Conservation (phyloP, 495 filamentous ascomycete genomes). For the Aspergillus taichungensis region DNA sequence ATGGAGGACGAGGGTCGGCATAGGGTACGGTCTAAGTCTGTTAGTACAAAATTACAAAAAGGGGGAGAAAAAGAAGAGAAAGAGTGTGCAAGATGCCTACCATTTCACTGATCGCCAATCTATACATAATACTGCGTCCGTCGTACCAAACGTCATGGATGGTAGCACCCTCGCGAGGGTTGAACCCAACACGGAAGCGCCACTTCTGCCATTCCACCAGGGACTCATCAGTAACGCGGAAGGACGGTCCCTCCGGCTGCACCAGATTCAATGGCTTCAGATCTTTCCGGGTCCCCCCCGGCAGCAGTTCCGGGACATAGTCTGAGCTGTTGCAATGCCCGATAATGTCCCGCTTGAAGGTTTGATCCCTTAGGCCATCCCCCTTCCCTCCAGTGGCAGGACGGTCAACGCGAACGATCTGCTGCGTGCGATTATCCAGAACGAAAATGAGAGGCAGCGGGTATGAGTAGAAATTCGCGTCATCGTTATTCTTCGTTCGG, state of each 20-base stretch:
- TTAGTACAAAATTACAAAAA: too few species aligned
- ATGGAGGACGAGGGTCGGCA: conserved; percentile 47
- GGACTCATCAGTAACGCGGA: conserved; percentile 32
- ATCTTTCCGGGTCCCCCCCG: conserved; percentile 43
- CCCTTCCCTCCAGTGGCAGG: conserved; percentile 41
- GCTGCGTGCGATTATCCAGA: conserved; percentile 56
- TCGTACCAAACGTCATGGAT: conserved; percentile 51
- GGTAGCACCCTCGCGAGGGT: conserved; percentile 45
- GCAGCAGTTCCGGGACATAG: conserved; percentile 60
- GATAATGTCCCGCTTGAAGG: conserved; percentile 42
- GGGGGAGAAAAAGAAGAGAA: too few species aligned
- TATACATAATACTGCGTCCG: conserved; percentile 50
- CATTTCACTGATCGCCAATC: conserved; percentile 58
- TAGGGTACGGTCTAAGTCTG: conserved; percentile 50
- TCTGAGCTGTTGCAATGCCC: conserved; percentile 46
- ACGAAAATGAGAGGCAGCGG: conserved; percentile 73
- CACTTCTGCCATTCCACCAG: conserved; percentile 50
- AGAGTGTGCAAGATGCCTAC: too few species aligned
- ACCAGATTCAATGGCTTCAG: conserved; percentile 61
- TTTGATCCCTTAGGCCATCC: conserved; percentile 29
- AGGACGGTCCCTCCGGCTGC: conserved; percentile 63
- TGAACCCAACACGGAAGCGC: conserved; percentile 49
- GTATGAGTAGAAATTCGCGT: conserved; percentile 70
- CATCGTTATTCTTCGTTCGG: conserved; percentile 28
- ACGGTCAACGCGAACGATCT: conserved; percentile 50